Conservation (phyloP, 2,329 filamentous ascomycete genomes). For the Fusarium verrucosum region DNA sequence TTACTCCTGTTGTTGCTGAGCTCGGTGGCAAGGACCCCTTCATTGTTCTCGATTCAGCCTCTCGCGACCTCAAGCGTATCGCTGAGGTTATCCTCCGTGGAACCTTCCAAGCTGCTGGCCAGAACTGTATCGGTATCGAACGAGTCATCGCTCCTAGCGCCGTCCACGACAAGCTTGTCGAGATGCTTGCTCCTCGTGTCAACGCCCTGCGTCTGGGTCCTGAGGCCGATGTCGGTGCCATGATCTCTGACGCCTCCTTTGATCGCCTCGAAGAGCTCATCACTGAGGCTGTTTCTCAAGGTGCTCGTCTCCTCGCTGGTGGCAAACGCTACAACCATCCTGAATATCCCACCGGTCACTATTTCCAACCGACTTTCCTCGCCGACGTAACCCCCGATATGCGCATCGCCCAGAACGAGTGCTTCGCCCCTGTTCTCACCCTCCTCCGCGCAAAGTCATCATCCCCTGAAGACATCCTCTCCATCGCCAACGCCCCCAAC, state of each 20-base stretch:
- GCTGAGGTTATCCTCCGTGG: conserved; percentile 87
- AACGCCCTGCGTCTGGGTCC: conserved; percentile 79
- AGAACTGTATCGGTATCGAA: conserved; percentile 98
- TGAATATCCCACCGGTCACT: conserved; percentile 80
- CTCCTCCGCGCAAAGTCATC: conserved; percentile 78
- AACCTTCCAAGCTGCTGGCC: conserved; percentile 92
- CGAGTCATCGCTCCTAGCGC: conserved; percentile 82
- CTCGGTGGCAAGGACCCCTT: conserved; percentile 95
- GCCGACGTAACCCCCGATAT: conserved; percentile 88
- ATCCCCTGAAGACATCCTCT: conserved; percentile 69
- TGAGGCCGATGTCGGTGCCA: conserved; percentile 83
- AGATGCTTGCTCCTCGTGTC: conserved; percentile 77
- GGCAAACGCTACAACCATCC: conserved; percentile 78
- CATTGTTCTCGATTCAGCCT: conserved; percentile 83
- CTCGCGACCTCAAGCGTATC: conserved; percentile 73
- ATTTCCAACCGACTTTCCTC: conserved; percentile 90
- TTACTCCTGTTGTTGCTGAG: conserved; percentile 91
- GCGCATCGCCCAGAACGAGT: conserved; percentile 88
- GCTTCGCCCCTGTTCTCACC: conserved; percentile 91
- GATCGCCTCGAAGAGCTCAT: conserved; percentile 79
- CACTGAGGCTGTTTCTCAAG: conserved; percentile 76
- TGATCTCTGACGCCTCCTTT: conserved; percentile 84
- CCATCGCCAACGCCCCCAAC: conserved; percentile 81
- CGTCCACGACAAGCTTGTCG: conserved; percentile 79
- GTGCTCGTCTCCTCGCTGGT: conserved; percentile 83